A percentile compares a stretch with the other conserved stretches of the same genome.
Evolutionary conservation across 1,284 basidiomycete genomes (phyloP).

Genomic region (Entoloma clypeatum): DNA sequence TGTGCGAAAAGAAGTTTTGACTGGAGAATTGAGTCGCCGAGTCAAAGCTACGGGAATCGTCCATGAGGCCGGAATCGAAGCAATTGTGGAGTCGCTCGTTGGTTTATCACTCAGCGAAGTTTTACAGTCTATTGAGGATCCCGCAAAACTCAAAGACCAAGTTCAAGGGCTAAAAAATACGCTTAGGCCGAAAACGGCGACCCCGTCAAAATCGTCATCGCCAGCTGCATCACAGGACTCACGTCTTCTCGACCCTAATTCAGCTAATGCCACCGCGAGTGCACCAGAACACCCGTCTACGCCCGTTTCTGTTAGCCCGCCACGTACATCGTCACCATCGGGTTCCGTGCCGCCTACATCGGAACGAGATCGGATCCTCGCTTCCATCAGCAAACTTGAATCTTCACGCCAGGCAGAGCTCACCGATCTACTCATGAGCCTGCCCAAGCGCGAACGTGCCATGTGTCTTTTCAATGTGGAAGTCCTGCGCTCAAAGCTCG

Average conservation of each 20-base stretch:
- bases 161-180: conserved; percentile 46
- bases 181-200: conserved; percentile 28
- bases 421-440: conserved; percentile 75
- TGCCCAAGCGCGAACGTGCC: conserved; percentile 85
- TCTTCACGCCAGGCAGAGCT: conserved; percentile 54
- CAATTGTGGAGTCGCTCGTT: conserved; percentile 67
- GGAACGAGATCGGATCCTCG: conserved; percentile 72
- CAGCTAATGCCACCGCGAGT: conserved; percentile 67
- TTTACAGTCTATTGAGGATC: conserved; percentile 70
- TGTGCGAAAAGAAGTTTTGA: conserved; percentile 78
- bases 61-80: conserved; percentile 52
- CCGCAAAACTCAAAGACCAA: conserved; percentile 58
- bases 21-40: conserved; percentile 75
- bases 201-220: conserved; percentile 40
- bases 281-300: conserved; percentile 82
- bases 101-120: conserved; percentile 69
- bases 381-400: conserved; percentile 64
- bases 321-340: conserved; percentile 75
- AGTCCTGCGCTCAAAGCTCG: conserved; percentile 72
- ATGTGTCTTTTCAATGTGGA: conserved; percentile 88
- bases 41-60: conserved; percentile 56
- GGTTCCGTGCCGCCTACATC: conserved; percentile 68
- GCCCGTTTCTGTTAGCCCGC: conserved; percentile 70
- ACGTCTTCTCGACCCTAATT: conserved; percentile 53
- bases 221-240: conserved; percentile 59